Conservation (phyloP, 2,329 filamentous ascomycete species). For the Calonectria pseudoturangicola region DNA sequence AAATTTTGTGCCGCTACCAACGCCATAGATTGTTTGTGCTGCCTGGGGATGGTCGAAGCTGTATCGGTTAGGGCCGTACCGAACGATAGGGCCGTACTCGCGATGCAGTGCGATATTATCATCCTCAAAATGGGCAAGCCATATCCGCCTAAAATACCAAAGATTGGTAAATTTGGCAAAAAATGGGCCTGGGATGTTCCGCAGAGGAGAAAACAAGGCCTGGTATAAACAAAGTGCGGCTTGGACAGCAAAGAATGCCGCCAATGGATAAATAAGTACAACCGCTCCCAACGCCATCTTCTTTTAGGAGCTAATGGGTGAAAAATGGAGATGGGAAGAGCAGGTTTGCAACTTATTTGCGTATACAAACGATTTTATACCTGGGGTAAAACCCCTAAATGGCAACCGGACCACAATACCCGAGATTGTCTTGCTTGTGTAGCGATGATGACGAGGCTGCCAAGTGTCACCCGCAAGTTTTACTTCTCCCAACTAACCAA, state of each 20-base stretch:
- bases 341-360: background rate
- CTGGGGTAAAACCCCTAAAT: background rate
- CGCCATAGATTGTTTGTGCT: background rate
- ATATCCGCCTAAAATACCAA: constrained; percentile 32
- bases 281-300: background rate
- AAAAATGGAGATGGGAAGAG: background rate
- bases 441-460: background rate
- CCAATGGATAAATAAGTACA: background rate
- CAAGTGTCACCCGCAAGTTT: background rate
- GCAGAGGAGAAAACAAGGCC: background rate
- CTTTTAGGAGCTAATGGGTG: background rate
- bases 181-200: constrained; percentile 12
- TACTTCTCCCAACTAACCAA: background rate
- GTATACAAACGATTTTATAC: background rate
- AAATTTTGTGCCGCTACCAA: background rate
- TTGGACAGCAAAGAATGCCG: background rate
- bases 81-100: constrained; percentile 34
- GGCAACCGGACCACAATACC: constrained; percentile 9
- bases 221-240: background rate
- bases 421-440: background rate
- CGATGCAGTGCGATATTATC: constrained; percentile 35
- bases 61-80: constrained; percentile 19
- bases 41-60: constrained; percentile 16
- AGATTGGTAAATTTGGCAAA: constrained; percentile 33
- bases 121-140: constrained; percentile 25